phyloP scores from a whole-genome alignment of 805 yeast genomes.

The Ogataea haglerorum region DNA sequence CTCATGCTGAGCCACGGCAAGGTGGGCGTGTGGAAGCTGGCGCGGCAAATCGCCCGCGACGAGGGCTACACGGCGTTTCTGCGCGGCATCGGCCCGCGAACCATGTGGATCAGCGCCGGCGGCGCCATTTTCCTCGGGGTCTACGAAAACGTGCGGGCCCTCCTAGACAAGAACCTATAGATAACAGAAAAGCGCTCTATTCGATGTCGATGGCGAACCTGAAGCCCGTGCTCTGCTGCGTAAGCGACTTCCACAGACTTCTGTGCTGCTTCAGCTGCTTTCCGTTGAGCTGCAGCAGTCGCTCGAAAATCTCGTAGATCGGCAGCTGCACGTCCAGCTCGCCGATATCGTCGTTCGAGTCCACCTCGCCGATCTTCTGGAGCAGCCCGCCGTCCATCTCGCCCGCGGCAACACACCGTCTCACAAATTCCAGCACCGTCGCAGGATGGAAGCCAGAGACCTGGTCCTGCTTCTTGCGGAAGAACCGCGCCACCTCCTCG shows the following conservation, averaged over 20 bases:
- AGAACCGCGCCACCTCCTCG: constrained; percentile 60
- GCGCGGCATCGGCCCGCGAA: constrained; percentile 90
- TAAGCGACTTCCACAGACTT: constrained; percentile 46
- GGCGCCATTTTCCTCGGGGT: constrained; percentile 97
- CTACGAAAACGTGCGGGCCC: constrained; percentile 63
- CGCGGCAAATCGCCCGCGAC: constrained; percentile 52
- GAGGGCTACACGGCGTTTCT: constrained; percentile 75
- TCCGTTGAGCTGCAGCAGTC: constrained; percentile 28
- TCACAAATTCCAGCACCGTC: constrained; percentile 41
- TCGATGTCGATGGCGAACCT: constrained; percentile 27
- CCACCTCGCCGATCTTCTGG: constrained; percentile 13
- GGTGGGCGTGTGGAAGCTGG: constrained; percentile 45
- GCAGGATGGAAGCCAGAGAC: constrained; percentile 74
- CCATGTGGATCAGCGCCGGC: constrained; percentile 97
- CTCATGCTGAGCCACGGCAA: constrained; percentile 68
- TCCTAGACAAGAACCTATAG: constrained; percentile 5
- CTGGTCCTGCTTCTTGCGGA: constrained; percentile 64
- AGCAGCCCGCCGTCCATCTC: constrained; percentile 20
- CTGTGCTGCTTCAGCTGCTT: not conserved
- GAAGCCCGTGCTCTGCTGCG: constrained; percentile 23
- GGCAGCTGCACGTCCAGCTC: constrained; percentile 49
- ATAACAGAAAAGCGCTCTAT: constrained; percentile 2
- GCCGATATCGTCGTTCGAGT: constrained; percentile 62
- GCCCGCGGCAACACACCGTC: constrained; percentile 33
- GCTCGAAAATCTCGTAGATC: constrained; percentile 57